Percentiles rank a stretch among this genome's conserved stretches.
phyloP scores from a whole-genome alignment of 768 basidiomycete species.

The Lactarius psammicola region DNA sequence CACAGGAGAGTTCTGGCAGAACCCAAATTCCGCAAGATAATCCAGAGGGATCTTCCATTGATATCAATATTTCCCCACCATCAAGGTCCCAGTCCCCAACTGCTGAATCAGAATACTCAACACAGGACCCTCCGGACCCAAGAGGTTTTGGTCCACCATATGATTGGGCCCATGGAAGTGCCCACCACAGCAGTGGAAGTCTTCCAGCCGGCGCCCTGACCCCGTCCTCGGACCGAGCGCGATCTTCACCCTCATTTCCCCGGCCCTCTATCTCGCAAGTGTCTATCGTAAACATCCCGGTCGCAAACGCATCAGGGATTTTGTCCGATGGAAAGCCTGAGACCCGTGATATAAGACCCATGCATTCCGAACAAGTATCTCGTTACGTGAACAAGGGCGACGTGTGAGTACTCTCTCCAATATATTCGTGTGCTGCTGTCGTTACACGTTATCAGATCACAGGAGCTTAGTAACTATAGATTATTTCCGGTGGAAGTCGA shows the following conservation, averaged over 20 bases:
- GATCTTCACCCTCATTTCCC: neutral
- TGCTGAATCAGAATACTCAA: neutral
- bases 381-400: constrained; percentile 14
- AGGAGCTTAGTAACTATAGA: accelerated
- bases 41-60: neutral
- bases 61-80: neutral
- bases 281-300: neutral
- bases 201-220: neutral
- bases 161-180: neutral
- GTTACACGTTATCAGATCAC: neutral
- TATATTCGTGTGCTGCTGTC: neutral
- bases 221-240: neutral
- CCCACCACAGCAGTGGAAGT: neutral
- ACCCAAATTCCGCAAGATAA: neutral
- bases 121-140: neutral
- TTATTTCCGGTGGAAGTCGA: neutral
- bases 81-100: neutral
- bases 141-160: neutral
- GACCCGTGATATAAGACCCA: neutral
- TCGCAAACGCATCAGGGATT: too few species aligned
- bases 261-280: neutral
- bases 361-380: constrained; percentile 17
- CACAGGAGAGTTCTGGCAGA: neutral
- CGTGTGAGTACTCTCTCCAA: constrained; percentile 5
- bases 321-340: too few species aligned